Base-by-base conservation (phyloP, 2,329 filamentous ascomycete genomes). In the Onygenales sp. region DNA sequence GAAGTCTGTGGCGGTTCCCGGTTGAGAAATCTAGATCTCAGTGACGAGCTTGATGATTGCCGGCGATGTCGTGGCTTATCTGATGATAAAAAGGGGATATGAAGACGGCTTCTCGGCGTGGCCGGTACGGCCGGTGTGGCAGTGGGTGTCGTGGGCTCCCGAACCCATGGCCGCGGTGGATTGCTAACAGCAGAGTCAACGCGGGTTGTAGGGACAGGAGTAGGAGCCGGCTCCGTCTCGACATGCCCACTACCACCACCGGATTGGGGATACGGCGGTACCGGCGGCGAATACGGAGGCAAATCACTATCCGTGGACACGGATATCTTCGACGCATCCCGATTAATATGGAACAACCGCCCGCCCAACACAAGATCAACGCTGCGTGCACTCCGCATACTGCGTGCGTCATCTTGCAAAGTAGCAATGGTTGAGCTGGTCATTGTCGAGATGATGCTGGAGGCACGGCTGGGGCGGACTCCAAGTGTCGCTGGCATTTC, bases 331-430 rank as follows among this genome's bases (percentile, higher is more conserved):
- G 65, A 66, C 2, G 62, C 65, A 55, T 67, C 64, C 45, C 65
- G 62, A 54, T 61, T 65, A 55, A 67, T 67, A 17, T 64, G 56
- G 51, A 66, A 67, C 38, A 59, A 53, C 51, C 61, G 61, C 7
- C 60, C 60, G 11, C 61, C 65, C 33, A 65, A 51, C 38, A 62
- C 54, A 36, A 67, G 55, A 53, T 67, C 64, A 43, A 67, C 60
- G 50, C 64, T 66, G 41, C 61, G 56, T 6, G 60, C 59, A 53
- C 58, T 61, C 41, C 55, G 56, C 5, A 60, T 59, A 54, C 58
- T 61, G 33, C 55, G 56, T 7, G 52, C 47, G 50, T 61, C 60
- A 6, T 61, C 60, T 32, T 61, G 57, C 13, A 64, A 39, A n/a
- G 64, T 64, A 14, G 51, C 59, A 32, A 62, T 66, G n/a, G 62